Evolutionary conservation across 352 stramenopile species (phyloP), one percentile per base, ranked within the genome.

Genomic region (Pythium periplocum): DNA sequence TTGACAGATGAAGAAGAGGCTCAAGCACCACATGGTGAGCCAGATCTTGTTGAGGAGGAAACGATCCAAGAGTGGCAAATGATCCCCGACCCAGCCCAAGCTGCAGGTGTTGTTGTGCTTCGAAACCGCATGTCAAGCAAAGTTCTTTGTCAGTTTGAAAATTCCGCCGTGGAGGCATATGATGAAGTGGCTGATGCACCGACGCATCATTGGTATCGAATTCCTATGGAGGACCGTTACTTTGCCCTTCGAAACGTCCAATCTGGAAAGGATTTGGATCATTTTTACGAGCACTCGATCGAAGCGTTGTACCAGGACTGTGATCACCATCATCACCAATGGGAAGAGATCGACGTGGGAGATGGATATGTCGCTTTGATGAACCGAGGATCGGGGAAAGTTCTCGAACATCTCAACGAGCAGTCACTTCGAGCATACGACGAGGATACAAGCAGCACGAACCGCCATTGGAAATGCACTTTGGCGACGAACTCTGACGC

Each of bases 391-490:
- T 57, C 36, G 9, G 35, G 42, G 35, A 17, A 49, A 36, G n/a
- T 51, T 8, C 45, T 64, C 26, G 51, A 44, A 42, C 51, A 64
- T 42, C 60, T 45, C n/a, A 43, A 38, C 42, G 32, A 31, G 9
- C 8, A 51, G 8, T 49, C 12, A 8, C 32, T 51, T 10, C 42
- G 10, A 2, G 51, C 51, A 35, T 32, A 6, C 36, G 35, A 43
- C 49, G 9, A 10, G 9, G 49, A 36, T 26, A 31, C 46, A n/a
- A 11, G 46, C 49, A 3, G 9, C 30, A 12, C 31, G 7, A 45
- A 55, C 39, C 49, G 39, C 49, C n/a, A 43, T 12, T 61, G 54
- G 40, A n/a, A n/a, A n/a, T n/a, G n/a, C n/a, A n/a, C n/a, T n/a
- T n/a, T n/a, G n/a, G n/a, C n/a, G n/a, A n/a, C n/a, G n/a, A n/a